phyloP scores from a whole-genome alignment of 2,329 filamentous ascomycete species.

The Calonectria multiphialidica region DNA sequence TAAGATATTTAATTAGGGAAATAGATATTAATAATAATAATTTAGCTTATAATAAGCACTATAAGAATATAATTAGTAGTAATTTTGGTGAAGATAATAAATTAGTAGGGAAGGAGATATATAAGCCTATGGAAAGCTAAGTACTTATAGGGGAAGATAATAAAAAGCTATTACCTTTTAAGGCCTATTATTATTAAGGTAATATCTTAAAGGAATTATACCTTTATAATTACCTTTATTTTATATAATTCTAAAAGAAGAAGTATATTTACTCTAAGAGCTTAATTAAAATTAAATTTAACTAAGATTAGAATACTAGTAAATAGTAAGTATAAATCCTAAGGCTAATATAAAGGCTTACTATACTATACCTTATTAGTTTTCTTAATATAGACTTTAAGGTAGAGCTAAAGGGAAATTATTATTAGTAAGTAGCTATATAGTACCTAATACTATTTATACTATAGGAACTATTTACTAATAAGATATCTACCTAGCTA shows the following conservation, averaged over 20 bases:
- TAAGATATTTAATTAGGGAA: neutral
- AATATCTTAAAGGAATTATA: neutral
- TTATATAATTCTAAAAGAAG: neutral
- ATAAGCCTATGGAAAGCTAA: neutral
- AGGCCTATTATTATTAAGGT: constrained; percentile 5
- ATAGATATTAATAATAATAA: neutral
- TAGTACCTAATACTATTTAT: neutral
- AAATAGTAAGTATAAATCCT: neutral
- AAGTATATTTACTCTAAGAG: neutral
- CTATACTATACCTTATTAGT: neutral
- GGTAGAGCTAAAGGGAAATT: neutral
- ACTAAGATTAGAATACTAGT: neutral
- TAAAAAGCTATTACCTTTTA: constrained; percentile 4
- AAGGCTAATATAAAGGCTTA: neutral
- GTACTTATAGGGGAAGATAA: neutral
- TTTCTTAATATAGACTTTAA: neutral
- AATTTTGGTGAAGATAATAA: neutral
- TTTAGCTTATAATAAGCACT: neutral
- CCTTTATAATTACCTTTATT: constrained; percentile 1
- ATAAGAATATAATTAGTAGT: neutral
- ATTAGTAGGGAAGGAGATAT: neutral
- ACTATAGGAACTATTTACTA: neutral
- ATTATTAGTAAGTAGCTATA: neutral
- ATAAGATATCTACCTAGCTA: no score
- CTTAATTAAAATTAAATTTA: neutral